Conservation (phyloP, 768 basidiomycete species). For the Podaxis mareebaensis region DNA sequence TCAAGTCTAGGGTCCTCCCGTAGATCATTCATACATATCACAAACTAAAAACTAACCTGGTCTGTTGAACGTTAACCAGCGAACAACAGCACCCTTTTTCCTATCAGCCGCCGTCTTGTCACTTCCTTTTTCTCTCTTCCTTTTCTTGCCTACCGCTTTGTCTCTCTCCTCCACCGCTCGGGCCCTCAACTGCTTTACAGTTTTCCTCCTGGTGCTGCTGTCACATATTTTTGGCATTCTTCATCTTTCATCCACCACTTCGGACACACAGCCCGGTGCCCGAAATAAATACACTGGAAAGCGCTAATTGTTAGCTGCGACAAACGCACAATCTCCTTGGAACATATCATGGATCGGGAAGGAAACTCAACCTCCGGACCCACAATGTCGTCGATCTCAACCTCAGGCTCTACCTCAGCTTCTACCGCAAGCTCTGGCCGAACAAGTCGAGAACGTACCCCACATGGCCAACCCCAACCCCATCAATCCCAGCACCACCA, state of each 20-base stretch:
- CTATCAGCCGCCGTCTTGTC: not conserved
- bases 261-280: not conserved
- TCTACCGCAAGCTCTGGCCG: not conserved
- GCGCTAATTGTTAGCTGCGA: not conserved
- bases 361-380: not conserved
- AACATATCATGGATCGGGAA: not conserved
- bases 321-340: not conserved
- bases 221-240: not conserved
- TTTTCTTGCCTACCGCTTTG: not conserved
- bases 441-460: not conserved
- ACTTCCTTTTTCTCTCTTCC: not conserved
- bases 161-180: not conserved
- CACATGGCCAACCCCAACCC: not conserved
- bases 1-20: not conserved
- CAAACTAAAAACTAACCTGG: constrained; percentile 2
- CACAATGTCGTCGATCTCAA: not conserved
- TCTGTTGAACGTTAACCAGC: constrained; percentile 7
- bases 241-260: not conserved
- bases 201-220: not conserved
- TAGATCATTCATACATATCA: constrained; percentile 12
- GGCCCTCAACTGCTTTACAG: not conserved
- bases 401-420: not conserved
- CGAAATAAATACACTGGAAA: not conserved
- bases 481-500: not conserved
- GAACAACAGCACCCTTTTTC: constrained; percentile 4